Evolutionary conservation across 768 basidiomycete species (phyloP).

Genomic region (Coprinellus aureogranulatus): DNA sequence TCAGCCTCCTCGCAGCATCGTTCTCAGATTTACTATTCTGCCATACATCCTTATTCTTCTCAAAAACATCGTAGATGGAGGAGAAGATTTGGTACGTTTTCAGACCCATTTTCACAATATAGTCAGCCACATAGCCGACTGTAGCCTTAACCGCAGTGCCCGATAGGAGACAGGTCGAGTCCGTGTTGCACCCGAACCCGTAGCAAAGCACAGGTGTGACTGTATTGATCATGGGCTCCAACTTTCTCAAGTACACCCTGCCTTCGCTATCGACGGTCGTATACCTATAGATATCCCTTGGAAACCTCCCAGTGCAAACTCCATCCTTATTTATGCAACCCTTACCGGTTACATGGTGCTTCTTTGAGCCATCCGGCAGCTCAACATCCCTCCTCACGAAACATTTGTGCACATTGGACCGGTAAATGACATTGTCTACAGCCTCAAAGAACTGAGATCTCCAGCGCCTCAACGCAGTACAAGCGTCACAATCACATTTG

Average conservation of each 20-base stretch:
- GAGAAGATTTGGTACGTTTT: conserved; percentile 41
- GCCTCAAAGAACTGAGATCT: background rate
- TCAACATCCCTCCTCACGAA: background rate
- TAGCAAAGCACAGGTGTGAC: conserved; percentile 29
- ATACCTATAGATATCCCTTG: conserved; percentile 19
- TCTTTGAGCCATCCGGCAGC: conserved; percentile 21
- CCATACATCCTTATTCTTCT: conserved; percentile 22
- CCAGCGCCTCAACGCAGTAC: background rate
- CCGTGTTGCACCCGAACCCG: conserved; percentile 35
- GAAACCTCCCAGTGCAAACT: conserved; percentile 35
- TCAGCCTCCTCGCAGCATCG: background rate
- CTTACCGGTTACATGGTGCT: background rate
- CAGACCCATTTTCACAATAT: conserved; percentile 38
- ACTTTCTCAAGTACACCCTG: conserved; percentile 27
- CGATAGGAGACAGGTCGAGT: conserved; percentile 34
- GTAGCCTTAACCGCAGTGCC: conserved; percentile 40
- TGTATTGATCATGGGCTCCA: conserved; percentile 36
- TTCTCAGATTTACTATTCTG: conserved; percentile 3
- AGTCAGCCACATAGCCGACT: conserved; percentile 39
- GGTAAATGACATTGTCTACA: conserved; percentile 2
- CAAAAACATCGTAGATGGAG: conserved; percentile 22
- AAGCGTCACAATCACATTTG: background rate
- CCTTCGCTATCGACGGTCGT: conserved; percentile 29
- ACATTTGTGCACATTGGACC: background rate
- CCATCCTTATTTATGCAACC: conserved; percentile 20